Evolutionary conservation across 495 filamentous ascomycete species (phyloP), one percentile per base, ranked within the genome.

Genomic region (Penicillium pancosmium): DNA sequence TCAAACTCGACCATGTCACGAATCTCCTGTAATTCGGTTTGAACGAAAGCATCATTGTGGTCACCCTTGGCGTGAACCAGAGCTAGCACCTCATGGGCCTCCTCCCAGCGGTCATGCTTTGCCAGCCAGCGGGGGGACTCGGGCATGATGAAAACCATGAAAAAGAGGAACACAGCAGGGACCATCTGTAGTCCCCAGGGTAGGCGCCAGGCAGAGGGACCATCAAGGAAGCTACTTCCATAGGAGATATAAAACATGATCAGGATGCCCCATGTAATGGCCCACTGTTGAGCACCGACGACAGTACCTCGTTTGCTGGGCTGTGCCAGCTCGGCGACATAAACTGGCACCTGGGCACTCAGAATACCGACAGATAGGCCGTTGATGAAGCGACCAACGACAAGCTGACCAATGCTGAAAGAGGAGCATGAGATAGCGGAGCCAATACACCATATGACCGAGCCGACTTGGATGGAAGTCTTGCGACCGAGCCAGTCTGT

Each of bases 171-270:
- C 46, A 84, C 63, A 6, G 86, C 88, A 0, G 89, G 89, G 35
- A 92, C 66, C 72, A 86, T 86, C 70, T 92, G 89, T 4, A 91
- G 64, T 50, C 82, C 89, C 89, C 88, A 91, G n/a, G 89, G 88
- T 5, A 89, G 70, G 44, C 89, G 79, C 78, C 88, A 91, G 9
- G 87, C 79, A 1, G 80, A 78, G 5, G 74, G 62, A 4, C 74
- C 74, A 6, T 85, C 86, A 33, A 89, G 88, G 64, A 82, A 89
- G 61, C 91, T 84, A 71, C 80, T 64, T 1, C 68, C 68, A 13
- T 70, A 70, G 11, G 68, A 70, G 41, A 70, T 56, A 36, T 73
- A 78, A 76, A 86, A 91, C 88, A 91, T 91, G 65, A 91, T 90
- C 49, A 91, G 55, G 53, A 91, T 91, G 64, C 89, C 89, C 86